Evolutionary conservation across 2,329 filamentous ascomycete species (phyloP), one percentile per base, ranked within the genome.

Genomic region (Aspergillus quadricinctus): DNA sequence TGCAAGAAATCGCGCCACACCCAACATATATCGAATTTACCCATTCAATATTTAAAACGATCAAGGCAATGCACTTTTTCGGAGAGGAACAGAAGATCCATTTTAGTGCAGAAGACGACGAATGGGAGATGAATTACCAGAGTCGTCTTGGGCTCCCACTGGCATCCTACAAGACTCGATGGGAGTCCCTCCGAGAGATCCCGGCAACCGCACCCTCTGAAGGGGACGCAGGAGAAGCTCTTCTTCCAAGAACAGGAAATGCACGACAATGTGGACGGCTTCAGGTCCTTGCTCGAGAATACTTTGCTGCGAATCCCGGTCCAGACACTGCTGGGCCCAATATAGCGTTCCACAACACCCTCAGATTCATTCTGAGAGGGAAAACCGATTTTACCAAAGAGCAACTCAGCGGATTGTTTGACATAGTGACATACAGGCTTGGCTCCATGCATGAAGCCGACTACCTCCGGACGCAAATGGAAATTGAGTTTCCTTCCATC

Each of bases 51-150:
- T 55, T 54, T 40, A 17, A 61, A 19, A 37, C 43, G 27, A 50
- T 56, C 27, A 50, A 54, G 37, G 29, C 46, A 35, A 49, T 53
- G 28, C 49, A 61, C 23, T 41, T 10, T 35, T 53, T 61, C 49
- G 55, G 46, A 45, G 35, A 49, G 41, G 46, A 53, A 21, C 57
- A 56, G 28, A 41, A 52, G 28, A 56, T 64, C 11, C 56, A 56
- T 43, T 63, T 64, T 51, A 49, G 55, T 25, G 62, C 62, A 46
- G 59, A 60, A 50, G 52, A 64, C 48, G 59, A 62, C 37, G 52
- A 56, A 45, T 64, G 61, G 61, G 59, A 58, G 27, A 43, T 35
- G 8, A 48, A 59, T 31, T 59, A 55, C 53, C 52, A 53, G 41
- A 49, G 41, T 21, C 57, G 62, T 17, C 50, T 53, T 21, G 59